These are phyloP conservation scores for Eucalyptus tenuipes DNA, from an alignment of 345 rosid genomes.

Conservation along the genomic window DNA sequence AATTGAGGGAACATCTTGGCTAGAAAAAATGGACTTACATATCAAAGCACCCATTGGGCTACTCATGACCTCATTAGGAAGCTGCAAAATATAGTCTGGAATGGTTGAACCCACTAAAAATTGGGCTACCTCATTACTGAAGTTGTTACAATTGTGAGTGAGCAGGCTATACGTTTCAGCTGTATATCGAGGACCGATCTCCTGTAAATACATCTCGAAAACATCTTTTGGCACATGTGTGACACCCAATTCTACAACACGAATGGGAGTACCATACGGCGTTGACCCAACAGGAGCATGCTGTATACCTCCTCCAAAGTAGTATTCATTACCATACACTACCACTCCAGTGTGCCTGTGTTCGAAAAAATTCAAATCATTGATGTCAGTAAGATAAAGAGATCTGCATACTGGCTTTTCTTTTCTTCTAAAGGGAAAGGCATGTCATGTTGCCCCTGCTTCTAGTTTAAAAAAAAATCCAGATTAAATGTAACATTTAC, in stretches of 20 bases:
- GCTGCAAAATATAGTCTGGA: constrained; percentile 81
- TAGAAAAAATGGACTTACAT: constrained; percentile 35
- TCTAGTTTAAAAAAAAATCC: not conserved
- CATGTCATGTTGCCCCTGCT: not conserved
- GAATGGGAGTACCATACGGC: constrained; percentile 66
- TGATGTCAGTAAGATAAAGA: not conserved
- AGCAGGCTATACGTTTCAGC: constrained; percentile 76
- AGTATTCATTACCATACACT: constrained; percentile 78
- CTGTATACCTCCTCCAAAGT: constrained; percentile 89
- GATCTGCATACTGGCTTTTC: not conserved
- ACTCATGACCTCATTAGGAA: constrained; percentile 78
- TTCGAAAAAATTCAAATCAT: not conserved
- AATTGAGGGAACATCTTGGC: not conserved
- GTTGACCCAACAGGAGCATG: constrained; percentile 49
- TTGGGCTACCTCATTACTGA: constrained; percentile 83
- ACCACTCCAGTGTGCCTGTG: constrained; percentile 90
- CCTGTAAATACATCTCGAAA: constrained; percentile 80
- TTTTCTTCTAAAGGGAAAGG: not conserved
- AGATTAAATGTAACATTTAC: not conserved
- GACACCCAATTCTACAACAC: constrained; percentile 60
- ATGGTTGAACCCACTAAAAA: constrained; percentile 74
- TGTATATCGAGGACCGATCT: constrained; percentile 78
- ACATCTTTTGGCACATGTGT: constrained; percentile 82
- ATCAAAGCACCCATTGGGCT: constrained; percentile 93
- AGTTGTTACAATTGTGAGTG: constrained; percentile 88